phyloP scores from a whole-genome alignment of 2,329 filamentous ascomycete species.

The Alternaria longipes region DNA sequence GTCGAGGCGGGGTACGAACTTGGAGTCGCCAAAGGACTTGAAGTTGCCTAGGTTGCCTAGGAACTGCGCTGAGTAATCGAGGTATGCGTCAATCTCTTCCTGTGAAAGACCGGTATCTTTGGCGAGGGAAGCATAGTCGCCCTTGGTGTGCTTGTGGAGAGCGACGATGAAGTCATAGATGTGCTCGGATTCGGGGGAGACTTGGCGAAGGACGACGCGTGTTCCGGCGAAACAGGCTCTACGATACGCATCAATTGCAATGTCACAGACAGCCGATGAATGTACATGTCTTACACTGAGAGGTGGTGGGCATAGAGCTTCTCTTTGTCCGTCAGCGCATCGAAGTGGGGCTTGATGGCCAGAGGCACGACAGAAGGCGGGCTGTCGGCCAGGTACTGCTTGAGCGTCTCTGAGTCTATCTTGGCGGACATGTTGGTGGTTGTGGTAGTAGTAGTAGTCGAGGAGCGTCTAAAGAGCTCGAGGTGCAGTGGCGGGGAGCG shows the following conservation, averaged over 20 bases:
- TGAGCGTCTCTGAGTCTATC: conserved; percentile 57
- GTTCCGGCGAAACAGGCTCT: conserved; percentile 60
- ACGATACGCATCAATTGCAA: conserved; percentile 7
- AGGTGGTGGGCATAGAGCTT: conserved; percentile 86
- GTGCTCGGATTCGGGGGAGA: conserved; percentile 60
- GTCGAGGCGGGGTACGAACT: conserved; percentile 61
- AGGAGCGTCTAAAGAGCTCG: not conserved
- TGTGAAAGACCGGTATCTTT: conserved; percentile 54
- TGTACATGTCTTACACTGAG: conserved; percentile 42
- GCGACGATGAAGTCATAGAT: conserved; percentile 66
- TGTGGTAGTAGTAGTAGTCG: not conserved
- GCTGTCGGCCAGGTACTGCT: conserved; percentile 88
- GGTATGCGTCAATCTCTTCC: conserved; percentile 49
- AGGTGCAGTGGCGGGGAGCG: conserved; percentile 2
- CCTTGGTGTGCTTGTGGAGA: conserved; percentile 58
- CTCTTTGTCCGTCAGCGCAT: conserved; percentile 76
- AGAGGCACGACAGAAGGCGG: conserved; percentile 89
- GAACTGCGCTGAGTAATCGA: conserved; percentile 56
- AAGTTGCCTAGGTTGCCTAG: conserved; percentile 65
- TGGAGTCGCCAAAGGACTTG: conserved; percentile 61
- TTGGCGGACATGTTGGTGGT: conserved; percentile 33
- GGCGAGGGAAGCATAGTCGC: conserved; percentile 59
- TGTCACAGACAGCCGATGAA: not conserved
- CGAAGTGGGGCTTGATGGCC: conserved; percentile 92
- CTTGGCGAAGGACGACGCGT: conserved; percentile 62